phyloP scores from a whole-genome alignment of 495 filamentous ascomycete genomes.

The Penicillium pancosmium region DNA sequence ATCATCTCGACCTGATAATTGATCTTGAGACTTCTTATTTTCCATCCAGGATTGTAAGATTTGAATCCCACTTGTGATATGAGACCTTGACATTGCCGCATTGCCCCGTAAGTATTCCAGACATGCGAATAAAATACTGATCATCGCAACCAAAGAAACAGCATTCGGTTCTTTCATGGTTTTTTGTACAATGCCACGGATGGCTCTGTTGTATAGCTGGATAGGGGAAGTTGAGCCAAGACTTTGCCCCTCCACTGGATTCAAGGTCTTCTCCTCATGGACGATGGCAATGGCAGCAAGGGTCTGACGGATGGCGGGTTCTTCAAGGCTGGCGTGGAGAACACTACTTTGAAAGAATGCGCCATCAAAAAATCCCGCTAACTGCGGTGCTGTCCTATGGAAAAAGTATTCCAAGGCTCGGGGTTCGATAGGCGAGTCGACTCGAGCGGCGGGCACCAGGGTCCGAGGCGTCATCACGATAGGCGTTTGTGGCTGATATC shows the following conservation, averaged over 20 bases:
- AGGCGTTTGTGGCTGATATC: slow-evolving; percentile 32
- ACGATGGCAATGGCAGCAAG: slow-evolving; percentile 64
- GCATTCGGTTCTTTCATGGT: slow-evolving; percentile 2
- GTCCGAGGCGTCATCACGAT: slow-evolving; percentile 33
- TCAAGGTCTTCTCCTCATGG: slow-evolving; percentile 43
- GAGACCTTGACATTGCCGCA: slow-evolving; percentile 8
- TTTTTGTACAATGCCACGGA: slow-evolving; percentile 12
- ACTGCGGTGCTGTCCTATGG: slow-evolving; percentile 42
- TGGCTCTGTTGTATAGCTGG: slow-evolving; percentile 7
- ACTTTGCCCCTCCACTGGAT: not conserved
- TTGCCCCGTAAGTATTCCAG: slow-evolving; percentile 23
- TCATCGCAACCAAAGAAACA: slow-evolving; percentile 12
- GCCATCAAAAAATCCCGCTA: slow-evolving; percentile 63
- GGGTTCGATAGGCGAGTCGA: not conserved
- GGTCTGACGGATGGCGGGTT: slow-evolving; percentile 62
- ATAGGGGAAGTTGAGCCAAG: slow-evolving; percentile 1
- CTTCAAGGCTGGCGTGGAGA: slow-evolving; percentile 59
- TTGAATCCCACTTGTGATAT: slow-evolving; percentile 22
- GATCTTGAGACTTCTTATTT: not conserved
- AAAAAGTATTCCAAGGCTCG: slow-evolving; percentile 11
- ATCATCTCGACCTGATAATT: not conserved
- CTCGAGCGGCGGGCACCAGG: slow-evolving; percentile 3
- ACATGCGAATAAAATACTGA: slow-evolving; percentile 20
- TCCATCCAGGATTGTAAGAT: slow-evolving; percentile 16
- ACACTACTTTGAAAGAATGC: slow-evolving; percentile 59